Percentiles rank a stretch among this genome's conserved stretches.
phyloP scores from a whole-genome alignment of 2,329 filamentous ascomycete species.

The Cladophialophora bantiana region DNA sequence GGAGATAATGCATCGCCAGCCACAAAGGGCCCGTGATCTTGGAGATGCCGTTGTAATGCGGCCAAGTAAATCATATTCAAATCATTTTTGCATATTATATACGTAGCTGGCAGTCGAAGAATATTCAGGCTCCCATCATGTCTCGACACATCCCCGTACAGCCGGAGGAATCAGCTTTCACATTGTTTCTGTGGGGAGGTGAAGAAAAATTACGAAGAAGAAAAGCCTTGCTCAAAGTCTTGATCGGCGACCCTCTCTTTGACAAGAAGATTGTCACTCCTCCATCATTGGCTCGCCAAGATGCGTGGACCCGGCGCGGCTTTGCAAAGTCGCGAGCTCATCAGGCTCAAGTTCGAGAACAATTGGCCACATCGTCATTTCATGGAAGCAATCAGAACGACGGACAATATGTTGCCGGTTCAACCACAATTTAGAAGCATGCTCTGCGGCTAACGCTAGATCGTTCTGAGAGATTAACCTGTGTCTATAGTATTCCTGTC shows the following conservation, averaged over 20 bases:
- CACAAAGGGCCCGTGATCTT: background rate
- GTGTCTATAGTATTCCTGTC: constrained; percentile 37
- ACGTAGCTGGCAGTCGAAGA: background rate
- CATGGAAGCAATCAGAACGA: constrained; percentile 37
- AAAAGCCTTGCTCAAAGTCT: constrained; percentile 32
- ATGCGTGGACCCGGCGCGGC: constrained; percentile 39
- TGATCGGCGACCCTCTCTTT: constrained; percentile 38
- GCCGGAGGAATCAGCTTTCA: constrained; percentile 24
- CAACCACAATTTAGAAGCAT: constrained; percentile 39
- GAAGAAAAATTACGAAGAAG: constrained; percentile 38
- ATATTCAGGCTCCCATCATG: background rate
- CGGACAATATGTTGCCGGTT: constrained; percentile 40
- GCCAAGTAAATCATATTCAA: background rate
- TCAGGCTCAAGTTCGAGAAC: constrained; percentile 36
- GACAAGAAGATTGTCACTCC: constrained; percentile 35
- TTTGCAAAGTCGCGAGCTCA: constrained; percentile 37
- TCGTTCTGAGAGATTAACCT: background rate
- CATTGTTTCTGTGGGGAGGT: constrained; percentile 41
- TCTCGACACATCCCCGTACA: constrained; percentile 35
- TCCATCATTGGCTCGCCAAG: constrained; percentile 39
- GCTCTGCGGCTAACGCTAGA: background rate
- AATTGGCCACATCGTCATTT: constrained; percentile 39
- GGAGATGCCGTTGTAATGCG: background rate
- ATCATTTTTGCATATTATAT: background rate
- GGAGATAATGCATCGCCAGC: background rate